Base-by-base conservation (phyloP, 2,329 filamentous ascomycete genomes). In the Neurospora sp. region DNA sequence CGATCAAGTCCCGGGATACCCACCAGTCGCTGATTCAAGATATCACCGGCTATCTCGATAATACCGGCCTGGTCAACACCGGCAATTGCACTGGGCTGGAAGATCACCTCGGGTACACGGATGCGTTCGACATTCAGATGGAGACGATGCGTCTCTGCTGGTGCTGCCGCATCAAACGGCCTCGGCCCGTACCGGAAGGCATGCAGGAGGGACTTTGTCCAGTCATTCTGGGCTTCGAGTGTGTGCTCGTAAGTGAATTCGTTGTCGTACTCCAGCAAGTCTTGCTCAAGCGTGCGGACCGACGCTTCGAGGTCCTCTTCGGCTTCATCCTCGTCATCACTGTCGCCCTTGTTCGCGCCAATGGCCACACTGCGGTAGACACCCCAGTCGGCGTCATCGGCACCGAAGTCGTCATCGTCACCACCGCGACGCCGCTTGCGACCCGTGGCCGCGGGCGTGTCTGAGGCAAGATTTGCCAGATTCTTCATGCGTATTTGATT, bases 401-500 rank as follows among this genome's bases (percentile, higher is more conserved):
- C 94, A 70, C 96, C 96, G 77, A 99, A 99, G 71, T 92, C 93
- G 78, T 99, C 96, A 76, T 99, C 96, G 77, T 98, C 95, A 4
- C 91, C 92, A 8, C 93, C 93, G 19, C 94, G 89, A 15, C 93
- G 86, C 70, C 95, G 88, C 80, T 97, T 96, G 79, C 94, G 93
- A 73, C 70, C 73, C 28, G 75, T 76, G 66, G 70, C 72, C 68
- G 86, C 83, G 0, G 95, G 93, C 6, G 88, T 89, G 79, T 99
- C 96, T 0, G 95, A 94, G 3, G 96, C 96, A 1, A 99, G 89
- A 77, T 97, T 97, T 71, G 96, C 96, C 70, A 99, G 93, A 67
- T 91, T 95, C 82, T 98, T 98, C 96, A 99, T 99, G 73, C 96
- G 92, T 81, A 97, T 96, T 80, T 98, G 95, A 70, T 92, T 96